Conservation (phyloP, 2,329 filamentous ascomycete genomes). For the Aurifilum marmelostoma region DNA sequence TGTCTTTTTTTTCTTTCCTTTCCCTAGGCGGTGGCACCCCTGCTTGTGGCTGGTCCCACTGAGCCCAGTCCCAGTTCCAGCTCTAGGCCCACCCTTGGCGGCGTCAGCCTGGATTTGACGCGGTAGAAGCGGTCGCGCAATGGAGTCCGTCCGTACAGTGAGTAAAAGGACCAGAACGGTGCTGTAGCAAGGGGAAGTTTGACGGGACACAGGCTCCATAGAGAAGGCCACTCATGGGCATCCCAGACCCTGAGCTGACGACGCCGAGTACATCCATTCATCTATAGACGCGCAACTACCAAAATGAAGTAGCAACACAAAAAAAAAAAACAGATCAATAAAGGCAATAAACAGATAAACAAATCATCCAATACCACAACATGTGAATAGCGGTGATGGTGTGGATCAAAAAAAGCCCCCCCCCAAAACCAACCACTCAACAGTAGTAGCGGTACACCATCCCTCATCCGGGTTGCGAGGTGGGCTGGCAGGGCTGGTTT, state of each 20-base stretch:
- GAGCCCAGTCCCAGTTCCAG: not conserved
- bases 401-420: not conserved
- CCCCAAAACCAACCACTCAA: not conserved
- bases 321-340: not conserved
- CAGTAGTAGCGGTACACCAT: not conserved
- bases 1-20: no score
- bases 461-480: not conserved
- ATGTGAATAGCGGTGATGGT: slow-evolving; percentile 6
- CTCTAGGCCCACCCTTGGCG: not conserved
- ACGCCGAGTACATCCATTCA: not conserved
- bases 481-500: slow-evolving; percentile 6
- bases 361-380: not conserved
- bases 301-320: not conserved
- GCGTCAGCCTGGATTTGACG: slow-evolving; percentile 11
- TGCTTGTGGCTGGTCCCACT: not conserved
- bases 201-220: not conserved
- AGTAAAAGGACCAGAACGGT: not conserved
- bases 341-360: not conserved
- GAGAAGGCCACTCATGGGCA: not conserved
- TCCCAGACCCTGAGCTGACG: not conserved
- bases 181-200: not conserved
- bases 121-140: slow-evolving; percentile 5
- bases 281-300: not conserved
- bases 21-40: not conserved
- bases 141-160: not conserved